Conservation (phyloP, 2,329 filamentous ascomycete genomes). For the Aspergillus amoenus region DNA sequence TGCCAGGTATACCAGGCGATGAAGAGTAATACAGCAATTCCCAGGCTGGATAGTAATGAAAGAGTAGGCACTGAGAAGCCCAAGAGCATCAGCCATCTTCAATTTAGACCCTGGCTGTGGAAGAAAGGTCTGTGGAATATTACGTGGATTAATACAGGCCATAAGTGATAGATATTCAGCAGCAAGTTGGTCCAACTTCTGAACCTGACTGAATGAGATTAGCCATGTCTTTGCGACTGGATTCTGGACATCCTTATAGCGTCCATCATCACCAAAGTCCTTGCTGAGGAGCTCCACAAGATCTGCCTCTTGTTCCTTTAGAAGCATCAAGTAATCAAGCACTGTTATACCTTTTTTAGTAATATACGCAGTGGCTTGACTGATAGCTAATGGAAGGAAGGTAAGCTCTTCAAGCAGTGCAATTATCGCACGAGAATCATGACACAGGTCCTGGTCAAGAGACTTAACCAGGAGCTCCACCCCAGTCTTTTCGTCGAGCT, state of each 20-base stretch:
- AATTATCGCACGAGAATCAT: slow-evolving; percentile 1
- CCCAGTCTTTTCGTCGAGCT: background rate
- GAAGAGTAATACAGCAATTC: slow-evolving; percentile 17
- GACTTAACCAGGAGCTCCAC: background rate
- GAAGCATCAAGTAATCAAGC: slow-evolving; percentile 5
- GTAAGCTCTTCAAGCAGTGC: slow-evolving; percentile 20
- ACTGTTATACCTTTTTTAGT: slow-evolving; percentile 5
- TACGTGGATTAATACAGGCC: slow-evolving; percentile 27
- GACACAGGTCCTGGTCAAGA: background rate
- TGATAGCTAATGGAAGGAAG: slow-evolving; percentile 28
- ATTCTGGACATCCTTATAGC: slow-evolving; percentile 4
- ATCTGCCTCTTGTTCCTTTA: slow-evolving; percentile 1
- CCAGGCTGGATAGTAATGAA: slow-evolving; percentile 14
- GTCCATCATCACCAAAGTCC: slow-evolving; percentile 6
- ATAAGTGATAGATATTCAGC: slow-evolving; percentile 27
- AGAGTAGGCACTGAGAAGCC: slow-evolving; percentile 23
- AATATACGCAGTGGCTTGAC: slow-evolving; percentile 25
- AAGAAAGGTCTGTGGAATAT: slow-evolving; percentile 27
- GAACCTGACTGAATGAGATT: slow-evolving; percentile 15
- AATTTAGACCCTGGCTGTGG: background rate
- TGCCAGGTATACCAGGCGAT: slow-evolving; percentile 32
- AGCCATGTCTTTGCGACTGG: slow-evolving; percentile 12
- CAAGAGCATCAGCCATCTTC: slow-evolving; percentile 18
- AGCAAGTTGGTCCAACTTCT: slow-evolving; percentile 3
- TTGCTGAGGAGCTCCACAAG: slow-evolving; percentile 6